Conservation (phyloP, 2,329 filamentous ascomycete species). For the Botrytis byssoidea region DNA sequence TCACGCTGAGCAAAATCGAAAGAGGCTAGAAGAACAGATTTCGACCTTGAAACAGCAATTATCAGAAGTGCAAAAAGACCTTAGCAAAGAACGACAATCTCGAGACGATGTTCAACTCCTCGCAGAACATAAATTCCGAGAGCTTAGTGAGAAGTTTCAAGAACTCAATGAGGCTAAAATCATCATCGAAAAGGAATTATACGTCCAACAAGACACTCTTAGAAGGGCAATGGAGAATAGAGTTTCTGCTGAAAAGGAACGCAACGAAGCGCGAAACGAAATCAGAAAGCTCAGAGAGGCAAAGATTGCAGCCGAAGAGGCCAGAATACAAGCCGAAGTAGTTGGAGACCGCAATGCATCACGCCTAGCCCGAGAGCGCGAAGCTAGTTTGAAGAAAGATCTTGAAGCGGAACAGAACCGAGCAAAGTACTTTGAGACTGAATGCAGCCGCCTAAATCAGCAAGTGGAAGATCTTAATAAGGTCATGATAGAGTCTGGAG, state of each 20-base stretch:
- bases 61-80: conserved; percentile 79
- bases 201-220: conserved; percentile 88
- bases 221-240: conserved; percentile 82
- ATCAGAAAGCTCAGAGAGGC: conserved; percentile 78
- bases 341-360: conserved; percentile 78
- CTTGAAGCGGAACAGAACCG: conserved; percentile 76
- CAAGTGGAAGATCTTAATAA: conserved; percentile 85
- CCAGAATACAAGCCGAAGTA: conserved; percentile 77
- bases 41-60: conserved; percentile 83
- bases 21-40: conserved; percentile 82
- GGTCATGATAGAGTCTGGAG: conserved; percentile 83
- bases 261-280: conserved; percentile 84
- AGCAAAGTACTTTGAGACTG: conserved; percentile 74
- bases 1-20: conserved; percentile 76
- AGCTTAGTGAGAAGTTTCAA: conserved; percentile 81
- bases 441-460: conserved; percentile 71
- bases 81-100: conserved; percentile 89
- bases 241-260: conserved; percentile 76
- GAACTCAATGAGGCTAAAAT: conserved; percentile 91
- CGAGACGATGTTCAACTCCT: conserved; percentile 90
- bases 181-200: conserved; percentile 96
- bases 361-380: conserved; percentile 74
- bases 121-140: conserved; percentile 81
- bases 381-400: conserved; percentile 73
- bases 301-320: conserved; percentile 82